Evolutionary conservation across 495 filamentous ascomycete genomes (phyloP), one percentile per base, ranked within the genome.

Genomic region (Cenococcum geophilum): DNA sequence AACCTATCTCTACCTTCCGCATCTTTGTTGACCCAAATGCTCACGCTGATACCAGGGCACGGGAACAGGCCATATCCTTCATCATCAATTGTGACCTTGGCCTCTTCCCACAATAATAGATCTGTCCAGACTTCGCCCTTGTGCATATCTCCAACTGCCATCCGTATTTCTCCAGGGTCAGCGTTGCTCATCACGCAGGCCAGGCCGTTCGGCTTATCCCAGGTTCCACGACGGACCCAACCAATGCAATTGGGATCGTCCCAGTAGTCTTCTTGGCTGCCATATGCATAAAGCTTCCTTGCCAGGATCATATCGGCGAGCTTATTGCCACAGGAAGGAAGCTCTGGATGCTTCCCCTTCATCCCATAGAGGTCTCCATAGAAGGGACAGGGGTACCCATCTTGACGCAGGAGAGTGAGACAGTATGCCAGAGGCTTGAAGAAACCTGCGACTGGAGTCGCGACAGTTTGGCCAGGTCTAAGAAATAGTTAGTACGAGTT

Each of bases 311-410:
- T 69, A n/a, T 79, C 75, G 5, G 86, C 80, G 0, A 91, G 77
- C 20, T 77, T 76, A 34, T 79, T 80, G 55, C 79, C 76, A 67
- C 83, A 87, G 10, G 84, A 79, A 4, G 86, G 82, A 1, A 77
- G 77, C 54, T 79, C 79, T 2, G 81, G 74, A 22, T 77, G 70
- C 27, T 79, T 72, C 11, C 73, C 80, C 60, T 77, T 71, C 61
- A 86, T 83, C n/a, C 87, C 86, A 68, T 88, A 90, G 10, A 90
- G 64, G 63, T 91, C 87, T 34, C 87, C 87, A 68, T 86, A 90
- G 69, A 87, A 91, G 54, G 89, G 64, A 63, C 86, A 89, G 0
- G 87, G 87, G 59, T 85, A 85, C 36, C 87, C 86, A 12, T 77
- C 71, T 40, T 76, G 68, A 22, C 85, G 83, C 20, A 89, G 80